These are phyloP conservation scores for Eruca vesicaria DNA, from an alignment of 441 rosid genomes.

Conservation along the genomic window DNA sequence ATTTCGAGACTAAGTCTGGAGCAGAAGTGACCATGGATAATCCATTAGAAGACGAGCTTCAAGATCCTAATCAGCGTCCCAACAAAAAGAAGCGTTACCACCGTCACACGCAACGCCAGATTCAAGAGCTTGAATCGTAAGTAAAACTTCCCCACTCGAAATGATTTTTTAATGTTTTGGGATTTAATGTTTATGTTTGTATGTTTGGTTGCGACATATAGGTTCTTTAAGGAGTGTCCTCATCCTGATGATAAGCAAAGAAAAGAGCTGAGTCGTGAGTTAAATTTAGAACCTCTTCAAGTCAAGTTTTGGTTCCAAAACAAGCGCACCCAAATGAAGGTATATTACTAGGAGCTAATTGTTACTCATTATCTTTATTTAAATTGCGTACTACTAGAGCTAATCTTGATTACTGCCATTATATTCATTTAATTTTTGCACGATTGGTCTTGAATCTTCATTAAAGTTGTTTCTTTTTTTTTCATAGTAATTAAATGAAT, in stretches of 20 bases:
- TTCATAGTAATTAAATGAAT: not conserved
- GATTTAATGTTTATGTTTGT: not conserved
- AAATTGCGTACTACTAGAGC: not conserved
- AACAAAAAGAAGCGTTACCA: constrained; percentile 87
- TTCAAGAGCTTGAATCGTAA: constrained; percentile 91
- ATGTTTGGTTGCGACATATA: constrained; percentile 13
- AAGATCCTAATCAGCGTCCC: constrained; percentile 62
- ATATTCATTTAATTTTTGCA: not conserved
- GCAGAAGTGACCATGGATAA: constrained; percentile 59
- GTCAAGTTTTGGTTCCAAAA: constrained; percentile 96
- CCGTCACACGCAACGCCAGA: constrained; percentile 89
- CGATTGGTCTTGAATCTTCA: not conserved
- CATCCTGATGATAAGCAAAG: constrained; percentile 94
- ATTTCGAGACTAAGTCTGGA: constrained; percentile 66
- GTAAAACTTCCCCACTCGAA: constrained; percentile 5
- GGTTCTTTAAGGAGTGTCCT: constrained; percentile 90
- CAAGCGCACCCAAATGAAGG: constrained; percentile 97
- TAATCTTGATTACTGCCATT: not conserved
- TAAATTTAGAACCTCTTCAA: constrained; percentile 82
- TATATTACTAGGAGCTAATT: constrained; percentile 15
- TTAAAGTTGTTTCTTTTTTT: not conserved
- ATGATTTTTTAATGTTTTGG: not conserved
- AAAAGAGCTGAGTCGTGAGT: constrained; percentile 72
- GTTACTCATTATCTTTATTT: constrained; percentile 1
- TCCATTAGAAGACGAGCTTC: constrained; percentile 64